phyloP scores from a whole-genome alignment of 106 monocot species.

The Agapanthus africanus region DNA sequence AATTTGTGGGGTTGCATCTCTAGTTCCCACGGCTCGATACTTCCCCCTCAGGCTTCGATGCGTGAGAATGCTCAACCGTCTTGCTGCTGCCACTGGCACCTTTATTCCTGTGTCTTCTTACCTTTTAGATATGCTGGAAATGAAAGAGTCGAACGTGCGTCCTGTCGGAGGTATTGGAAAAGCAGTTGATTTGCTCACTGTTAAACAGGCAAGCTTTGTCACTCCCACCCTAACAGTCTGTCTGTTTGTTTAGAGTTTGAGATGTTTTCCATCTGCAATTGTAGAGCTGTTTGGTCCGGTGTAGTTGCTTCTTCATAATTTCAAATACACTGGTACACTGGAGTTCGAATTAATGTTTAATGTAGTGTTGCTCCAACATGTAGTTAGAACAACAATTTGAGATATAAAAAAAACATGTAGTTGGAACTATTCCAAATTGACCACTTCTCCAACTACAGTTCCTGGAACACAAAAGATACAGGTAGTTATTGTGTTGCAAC shows the following conservation, averaged over 20 bases:
- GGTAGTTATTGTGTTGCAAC: too few species aligned
- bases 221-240: not conserved
- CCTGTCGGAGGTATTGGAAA: conserved; percentile 78
- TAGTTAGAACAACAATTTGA: too few species aligned
- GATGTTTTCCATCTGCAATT: too few species aligned
- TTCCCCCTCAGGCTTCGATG: conserved; percentile 80
- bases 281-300: too few species aligned
- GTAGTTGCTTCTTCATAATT: too few species aligned
- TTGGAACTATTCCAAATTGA: too few species aligned
- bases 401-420: too few species aligned
- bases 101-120: conserved; percentile 76
- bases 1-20: conserved; percentile 66
- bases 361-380: too few species aligned
- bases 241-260: not conserved
- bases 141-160: conserved; percentile 62
- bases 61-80: conserved; percentile 77
- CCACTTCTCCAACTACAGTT: too few species aligned
- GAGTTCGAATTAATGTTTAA: too few species aligned
- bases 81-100: conserved; percentile 59
- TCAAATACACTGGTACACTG: too few species aligned
- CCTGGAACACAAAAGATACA: too few species aligned
- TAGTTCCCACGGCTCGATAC: conserved; percentile 87
- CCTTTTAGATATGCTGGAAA: conserved; percentile 84
- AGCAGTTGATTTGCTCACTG: conserved; percentile 54
- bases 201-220: conserved; percentile 55